Evolutionary conservation across 2,329 filamentous ascomycete genomes (phyloP), one percentile per base, ranked within the genome.

Genomic region (Aspergillus sp.): DNA sequence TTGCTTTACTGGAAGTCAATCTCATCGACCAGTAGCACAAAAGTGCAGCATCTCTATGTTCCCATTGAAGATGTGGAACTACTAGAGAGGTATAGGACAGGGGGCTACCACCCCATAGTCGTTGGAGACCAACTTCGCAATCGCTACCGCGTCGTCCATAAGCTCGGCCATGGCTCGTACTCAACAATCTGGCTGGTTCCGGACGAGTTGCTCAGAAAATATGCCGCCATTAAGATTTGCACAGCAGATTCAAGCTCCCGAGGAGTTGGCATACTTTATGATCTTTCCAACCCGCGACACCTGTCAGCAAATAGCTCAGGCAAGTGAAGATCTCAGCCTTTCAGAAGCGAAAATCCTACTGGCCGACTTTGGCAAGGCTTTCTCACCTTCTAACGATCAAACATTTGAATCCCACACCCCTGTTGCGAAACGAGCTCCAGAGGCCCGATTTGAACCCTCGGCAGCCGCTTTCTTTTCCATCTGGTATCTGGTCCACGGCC

Each of bases 241-340:
- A 57, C 50, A 2, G 49, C 49, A 32, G 45, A 58, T 20, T 56
- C 49, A 1, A 40, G 53, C 41, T 17, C 45, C 42, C 38, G 45
- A 53, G 36, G 43, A 38, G 3, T 20, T 5, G 20, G 31, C 17
- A 38, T 47, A 9, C 71, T 3, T 64, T 72, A 19, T 70, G 57
- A 3, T 17, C 50, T 52, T 23, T 47, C 21, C 23, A 25, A 25
- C 5, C 23, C 3, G 3, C 5, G 23, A 25, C 23, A 25, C 5
- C 6, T 25, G 23, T 25, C 23, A 25, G 23, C 23, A 25, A 25
- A 25, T 7, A 25, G 23, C 23, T 25, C 23, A 25, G 23, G 23
- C 23, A 25, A 25, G 23, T 25, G 23, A 25, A 7, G 5, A 7
- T 7, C 23, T 25, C 23, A 7, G 23, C 23, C 23, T 25, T n/a